phyloP scores from a whole-genome alignment of 1,139 yeast genomes.

The Entelexis sorbosivorans region DNA sequence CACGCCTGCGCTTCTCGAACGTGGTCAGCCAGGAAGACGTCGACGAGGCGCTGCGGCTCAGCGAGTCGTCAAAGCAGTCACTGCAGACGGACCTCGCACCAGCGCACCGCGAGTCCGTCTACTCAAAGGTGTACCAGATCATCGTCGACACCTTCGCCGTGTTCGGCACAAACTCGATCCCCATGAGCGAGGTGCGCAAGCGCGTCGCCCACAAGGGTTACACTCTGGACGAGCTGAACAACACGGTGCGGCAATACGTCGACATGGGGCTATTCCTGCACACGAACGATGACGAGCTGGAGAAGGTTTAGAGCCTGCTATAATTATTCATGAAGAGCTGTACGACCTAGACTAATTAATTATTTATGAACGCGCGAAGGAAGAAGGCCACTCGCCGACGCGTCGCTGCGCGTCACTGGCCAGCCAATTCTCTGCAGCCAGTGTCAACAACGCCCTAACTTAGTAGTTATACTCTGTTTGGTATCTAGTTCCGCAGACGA shows the following conservation, averaged over 20 bases:
- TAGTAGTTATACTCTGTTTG: no score
- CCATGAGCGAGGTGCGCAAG: slow-evolving; percentile 50
- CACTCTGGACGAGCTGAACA: slow-evolving; percentile 65
- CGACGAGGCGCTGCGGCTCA: slow-evolving; percentile 84
- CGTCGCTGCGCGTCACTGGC: no score
- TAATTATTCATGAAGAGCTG: neutral
- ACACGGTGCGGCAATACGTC: slow-evolving; percentile 65
- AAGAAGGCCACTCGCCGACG: no score
- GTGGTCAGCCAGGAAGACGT: slow-evolving; percentile 69
- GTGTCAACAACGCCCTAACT: no score
- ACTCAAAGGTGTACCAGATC: slow-evolving; percentile 52
- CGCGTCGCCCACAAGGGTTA: slow-evolving; percentile 76
- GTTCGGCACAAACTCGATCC: slow-evolving; percentile 39
- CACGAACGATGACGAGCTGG: slow-evolving; percentile 22
- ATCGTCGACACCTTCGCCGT: slow-evolving; percentile 45
- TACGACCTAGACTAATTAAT: neutral
- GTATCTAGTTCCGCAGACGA: no score
- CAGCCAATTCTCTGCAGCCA: no score
- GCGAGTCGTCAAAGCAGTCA: slow-evolving; percentile 77
- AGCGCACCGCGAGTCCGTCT: slow-evolving; percentile 36
- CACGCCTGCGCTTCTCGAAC: slow-evolving; percentile 73
- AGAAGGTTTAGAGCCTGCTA: slow-evolving; percentile 19
- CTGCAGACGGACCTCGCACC: slow-evolving; percentile 36
- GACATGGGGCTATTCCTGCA: slow-evolving; percentile 59
- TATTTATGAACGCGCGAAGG: neutral